A percentile compares a stretch with the other conserved stretches of the same genome.
phyloP scores from a whole-genome alignment of 345 rosid genomes.

The Theobroma cacao region DNA sequence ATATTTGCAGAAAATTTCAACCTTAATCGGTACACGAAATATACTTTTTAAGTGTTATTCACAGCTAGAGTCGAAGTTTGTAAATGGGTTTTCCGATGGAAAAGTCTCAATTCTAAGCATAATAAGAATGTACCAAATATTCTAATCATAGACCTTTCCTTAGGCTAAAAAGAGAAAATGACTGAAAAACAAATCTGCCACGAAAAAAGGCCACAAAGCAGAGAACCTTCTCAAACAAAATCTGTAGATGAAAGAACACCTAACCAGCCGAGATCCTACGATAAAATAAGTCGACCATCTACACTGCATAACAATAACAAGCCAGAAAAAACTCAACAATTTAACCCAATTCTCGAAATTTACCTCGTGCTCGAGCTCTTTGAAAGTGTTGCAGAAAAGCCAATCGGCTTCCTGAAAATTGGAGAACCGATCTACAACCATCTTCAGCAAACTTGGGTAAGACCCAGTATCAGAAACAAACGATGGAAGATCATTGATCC shows the following conservation, averaged over 20 bases:
- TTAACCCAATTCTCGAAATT: background rate
- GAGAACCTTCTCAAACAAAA: background rate
- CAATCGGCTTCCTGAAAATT: constrained; percentile 28
- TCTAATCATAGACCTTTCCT: background rate
- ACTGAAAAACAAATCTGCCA: background rate
- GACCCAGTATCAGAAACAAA: constrained; percentile 24
- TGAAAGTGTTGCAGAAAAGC: constrained; percentile 42
- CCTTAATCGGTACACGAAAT: background rate
- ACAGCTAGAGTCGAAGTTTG: background rate
- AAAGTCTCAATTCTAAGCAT: background rate
- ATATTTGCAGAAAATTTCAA: background rate
- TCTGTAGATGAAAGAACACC: background rate
- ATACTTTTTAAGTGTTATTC: background rate
- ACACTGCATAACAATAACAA: background rate
- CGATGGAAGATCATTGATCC: constrained; percentile 38
- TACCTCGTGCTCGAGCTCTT: constrained; percentile 43
- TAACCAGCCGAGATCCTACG: background rate
- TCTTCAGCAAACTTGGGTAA: constrained; percentile 17
- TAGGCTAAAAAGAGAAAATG: background rate
- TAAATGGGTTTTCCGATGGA: no score
- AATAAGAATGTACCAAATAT: background rate
- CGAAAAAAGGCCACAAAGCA: background rate
- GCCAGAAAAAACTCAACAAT: background rate
- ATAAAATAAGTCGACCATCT: background rate
- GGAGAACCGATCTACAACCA: constrained; percentile 28